Evolutionary conservation across 2,329 filamentous ascomycete genomes (phyloP), one percentile per base, ranked within the genome.

Genomic region (Botrytis fabae): DNA sequence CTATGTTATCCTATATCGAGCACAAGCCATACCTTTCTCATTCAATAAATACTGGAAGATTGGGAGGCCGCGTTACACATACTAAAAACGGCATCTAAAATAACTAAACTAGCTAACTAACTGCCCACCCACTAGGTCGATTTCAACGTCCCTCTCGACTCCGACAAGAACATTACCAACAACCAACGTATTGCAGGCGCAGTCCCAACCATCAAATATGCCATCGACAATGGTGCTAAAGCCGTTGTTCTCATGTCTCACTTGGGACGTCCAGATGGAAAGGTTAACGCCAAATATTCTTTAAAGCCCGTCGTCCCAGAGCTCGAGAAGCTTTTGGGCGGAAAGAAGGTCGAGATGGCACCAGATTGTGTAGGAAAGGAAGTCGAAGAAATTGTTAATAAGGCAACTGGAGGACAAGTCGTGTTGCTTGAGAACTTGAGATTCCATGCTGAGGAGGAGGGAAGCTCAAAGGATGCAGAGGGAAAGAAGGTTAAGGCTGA

Each of bases 401-500:
- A 91, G 83, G 93, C 95, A 76, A 88, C 88, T 72, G 89, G 90
- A 79, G 96, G 95, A 79, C 90, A 94, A 80, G 90, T 99, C 72
- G 88, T 99, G 73, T 90, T 99, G 48, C 89, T 99, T 71, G 96
- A 99, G 90, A 99, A 99, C 88, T 86, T 99, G 84, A 94, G 96
- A 78, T 99, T 98, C 90, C 96, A 99, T 85, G 89, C 93, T 75
- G 96, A 99, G 87, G 96, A 99, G 86, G 96, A 99, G 87, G 96
- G 96, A 77, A 97, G 93, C 86, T 92, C 88, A 83, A 97, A 97
- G 88, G 95, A 97, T 83, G 91, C 90, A 74, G 92, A 95, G 70
- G 96, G 95, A 81, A 98, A 98, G 86, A 99, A 99, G 89, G 91
- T 91, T 84, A 99, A 98, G 91, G 96, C 96, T 76, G 95, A 98